phyloP scores from a whole-genome alignment of 1,139 yeast species.

The Candida gigantensis region DNA sequence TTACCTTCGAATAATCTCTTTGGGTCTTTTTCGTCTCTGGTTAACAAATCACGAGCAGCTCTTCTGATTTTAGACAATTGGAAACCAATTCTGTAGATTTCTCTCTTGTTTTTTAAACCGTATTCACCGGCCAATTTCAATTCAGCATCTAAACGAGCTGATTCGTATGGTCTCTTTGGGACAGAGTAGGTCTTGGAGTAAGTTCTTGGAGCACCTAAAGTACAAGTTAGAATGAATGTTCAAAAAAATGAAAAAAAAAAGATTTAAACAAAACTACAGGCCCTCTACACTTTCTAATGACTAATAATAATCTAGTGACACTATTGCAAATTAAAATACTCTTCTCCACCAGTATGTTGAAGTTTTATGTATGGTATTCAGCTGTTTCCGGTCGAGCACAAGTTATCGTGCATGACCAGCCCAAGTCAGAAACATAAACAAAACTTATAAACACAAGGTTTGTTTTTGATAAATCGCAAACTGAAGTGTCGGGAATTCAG shows the following conservation, averaged over 20 bases:
- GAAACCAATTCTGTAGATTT: constrained; percentile 98
- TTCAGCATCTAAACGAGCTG: constrained; percentile 99
- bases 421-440: too few relatives aligned
- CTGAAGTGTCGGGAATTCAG: constrained; percentile 93
- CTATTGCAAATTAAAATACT: neutral
- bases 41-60: constrained; percentile 99
- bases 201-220: constrained; percentile 92
- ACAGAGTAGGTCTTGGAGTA: constrained; percentile 99
- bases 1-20: constrained; percentile 99
- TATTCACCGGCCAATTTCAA: constrained; percentile 99
- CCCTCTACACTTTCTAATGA: constrained; percentile 7
- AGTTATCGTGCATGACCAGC: too few relatives aligned
- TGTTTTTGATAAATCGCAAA: constrained; percentile 30
- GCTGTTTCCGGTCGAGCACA: too few relatives aligned
- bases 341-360: neutral
- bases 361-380: too few relatives aligned
- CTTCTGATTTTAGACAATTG: constrained; percentile 99
- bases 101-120: constrained; percentile 99
- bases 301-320: too few relatives aligned
- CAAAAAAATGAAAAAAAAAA: neutral
- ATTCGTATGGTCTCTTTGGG: constrained; percentile 99
- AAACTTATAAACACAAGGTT: too few relatives aligned
- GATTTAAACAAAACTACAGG: constrained; percentile 8
- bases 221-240: constrained; percentile 28
- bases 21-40: constrained; percentile 99